Evolutionary conservation across 1,139 yeast species (phyloP).

Genomic region (Pichia sp.): DNA sequence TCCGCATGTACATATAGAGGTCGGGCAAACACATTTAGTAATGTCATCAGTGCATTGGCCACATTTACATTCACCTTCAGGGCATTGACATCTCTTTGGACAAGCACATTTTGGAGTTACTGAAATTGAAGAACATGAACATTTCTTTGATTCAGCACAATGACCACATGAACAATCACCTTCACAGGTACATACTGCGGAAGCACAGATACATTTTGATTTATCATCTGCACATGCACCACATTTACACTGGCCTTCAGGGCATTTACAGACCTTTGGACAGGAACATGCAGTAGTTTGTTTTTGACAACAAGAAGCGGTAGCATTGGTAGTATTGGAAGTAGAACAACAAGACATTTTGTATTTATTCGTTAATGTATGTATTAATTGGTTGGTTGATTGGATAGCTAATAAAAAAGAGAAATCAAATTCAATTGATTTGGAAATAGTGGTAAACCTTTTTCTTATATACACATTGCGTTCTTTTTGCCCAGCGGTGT

Average conservation of each 20-base stretch:
- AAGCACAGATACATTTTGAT: slow-evolving; percentile 14
- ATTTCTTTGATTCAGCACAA: slow-evolving; percentile 1
- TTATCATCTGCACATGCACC: slow-evolving; percentile 15
- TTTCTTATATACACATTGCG: slow-evolving; percentile 5
- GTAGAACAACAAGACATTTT: slow-evolving; percentile 8
- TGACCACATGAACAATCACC: slow-evolving; percentile 14
- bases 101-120: slow-evolving; percentile 5
- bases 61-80: slow-evolving; percentile 7
- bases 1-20: slow-evolving; percentile 9
- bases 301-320: slow-evolving; percentile 1
- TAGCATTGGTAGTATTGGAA: background rate
- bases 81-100: slow-evolving; percentile 8
- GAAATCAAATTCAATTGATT: no score
- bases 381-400: background rate
- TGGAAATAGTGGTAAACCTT: background rate
- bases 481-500: slow-evolving; percentile 7
- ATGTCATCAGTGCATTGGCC: slow-evolving; percentile 6
- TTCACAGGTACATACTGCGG: slow-evolving; percentile 14
- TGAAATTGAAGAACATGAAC: slow-evolving; percentile 4
- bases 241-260: slow-evolving; percentile 13
- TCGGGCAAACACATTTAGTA: slow-evolving; percentile 8
- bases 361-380: no score
- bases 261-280: slow-evolving; percentile 16
- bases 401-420: background rate
- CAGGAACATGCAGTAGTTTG: slow-evolving; percentile 8